Conservation (phyloP, 306 rosid species). For the Urtica urens region DNA sequence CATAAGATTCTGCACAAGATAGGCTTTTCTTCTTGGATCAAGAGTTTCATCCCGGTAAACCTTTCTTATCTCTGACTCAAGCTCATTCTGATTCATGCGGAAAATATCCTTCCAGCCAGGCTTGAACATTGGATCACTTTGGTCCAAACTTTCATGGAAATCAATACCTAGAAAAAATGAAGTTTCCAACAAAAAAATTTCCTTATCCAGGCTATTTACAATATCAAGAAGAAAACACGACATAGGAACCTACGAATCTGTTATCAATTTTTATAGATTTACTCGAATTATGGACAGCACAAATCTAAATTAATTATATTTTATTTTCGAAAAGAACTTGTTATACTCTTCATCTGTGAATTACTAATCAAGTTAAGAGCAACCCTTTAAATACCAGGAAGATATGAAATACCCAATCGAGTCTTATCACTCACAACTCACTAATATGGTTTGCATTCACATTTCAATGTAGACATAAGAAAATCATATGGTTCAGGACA, state of each 20-base stretch:
- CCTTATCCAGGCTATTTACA: background rate
- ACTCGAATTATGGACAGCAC: background rate
- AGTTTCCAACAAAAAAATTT: no score
- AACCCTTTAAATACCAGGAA: background rate
- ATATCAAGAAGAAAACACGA: constrained; percentile 1
- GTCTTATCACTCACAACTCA: no score
- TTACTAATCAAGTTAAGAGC: background rate
- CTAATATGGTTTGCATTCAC: no score
- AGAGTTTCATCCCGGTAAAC: constrained; percentile 88
- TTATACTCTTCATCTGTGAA: no score
- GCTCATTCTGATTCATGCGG: constrained; percentile 97
- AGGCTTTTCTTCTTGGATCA: constrained; percentile 97
- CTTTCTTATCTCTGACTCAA: constrained; percentile 93
- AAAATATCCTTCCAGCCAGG: constrained; percentile 99
- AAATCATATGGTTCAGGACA: constrained; percentile 15
- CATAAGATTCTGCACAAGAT: constrained; percentile 97
- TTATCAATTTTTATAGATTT: background rate
- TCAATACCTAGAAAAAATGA: constrained; percentile 54
- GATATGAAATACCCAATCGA: background rate
- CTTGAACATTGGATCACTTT: constrained; percentile 90
- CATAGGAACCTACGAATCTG: background rate
- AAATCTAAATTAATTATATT: no score
- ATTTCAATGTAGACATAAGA: no score
- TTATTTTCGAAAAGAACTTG: no score
- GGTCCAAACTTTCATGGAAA: constrained; percentile 72